phyloP scores from a whole-genome alignment of 2,329 filamentous ascomycete species.

The Trichoderma oligosporum region DNA sequence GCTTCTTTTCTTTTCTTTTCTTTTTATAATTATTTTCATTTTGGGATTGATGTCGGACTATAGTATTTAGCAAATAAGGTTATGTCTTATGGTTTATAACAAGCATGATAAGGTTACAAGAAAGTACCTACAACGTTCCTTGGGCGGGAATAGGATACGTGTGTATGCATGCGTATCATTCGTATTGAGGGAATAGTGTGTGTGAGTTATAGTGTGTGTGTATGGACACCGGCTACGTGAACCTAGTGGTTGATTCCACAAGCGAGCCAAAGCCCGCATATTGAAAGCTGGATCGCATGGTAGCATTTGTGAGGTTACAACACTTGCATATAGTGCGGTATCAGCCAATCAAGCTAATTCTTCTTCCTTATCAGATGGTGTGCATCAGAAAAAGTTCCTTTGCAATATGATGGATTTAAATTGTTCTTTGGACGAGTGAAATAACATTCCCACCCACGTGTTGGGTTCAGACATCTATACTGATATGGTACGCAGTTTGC shows the following conservation, averaged over 20 bases:
- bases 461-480: background rate
- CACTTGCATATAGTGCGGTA: no score
- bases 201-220: no score
- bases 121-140: background rate
- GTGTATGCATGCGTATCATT: no score
- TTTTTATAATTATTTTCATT: background rate
- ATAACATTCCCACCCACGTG: background rate
- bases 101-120: conserved; percentile 3
- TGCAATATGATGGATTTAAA: background rate
- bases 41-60: no score
- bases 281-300: background rate
- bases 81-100: conserved; percentile 8
- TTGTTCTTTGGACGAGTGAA: background rate
- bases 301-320: conserved; percentile 6
- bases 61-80: no score
- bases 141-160: background rate
- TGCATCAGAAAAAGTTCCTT: background rate
- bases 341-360: background rate
- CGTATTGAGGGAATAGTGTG: no score
- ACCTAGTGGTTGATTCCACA: background rate
- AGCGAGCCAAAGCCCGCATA: background rate
- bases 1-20: background rate
- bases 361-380: background rate
- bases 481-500: background rate
- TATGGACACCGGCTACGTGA: no score